These are phyloP conservation scores for Botryotinia globosa DNA, from an alignment of 2,329 filamentous ascomycete genomes.

Conservation along the genomic window DNA sequence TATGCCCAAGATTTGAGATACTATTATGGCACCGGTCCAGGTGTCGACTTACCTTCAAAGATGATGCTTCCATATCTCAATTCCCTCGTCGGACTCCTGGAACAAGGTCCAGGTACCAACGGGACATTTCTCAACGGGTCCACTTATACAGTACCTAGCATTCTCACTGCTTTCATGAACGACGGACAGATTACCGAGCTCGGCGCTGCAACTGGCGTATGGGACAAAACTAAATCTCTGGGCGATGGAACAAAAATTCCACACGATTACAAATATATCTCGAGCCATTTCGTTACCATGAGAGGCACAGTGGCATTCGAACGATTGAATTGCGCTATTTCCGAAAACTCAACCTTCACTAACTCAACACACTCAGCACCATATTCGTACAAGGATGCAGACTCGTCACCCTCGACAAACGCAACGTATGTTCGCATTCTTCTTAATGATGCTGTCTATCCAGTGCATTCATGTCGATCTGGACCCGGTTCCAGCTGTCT, in stretches of 20 bases:
- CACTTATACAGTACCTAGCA: conserved; percentile 50
- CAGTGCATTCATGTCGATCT: background rate
- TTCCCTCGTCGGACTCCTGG: conserved; percentile 51
- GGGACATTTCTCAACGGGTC: conserved; percentile 48
- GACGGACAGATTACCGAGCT: conserved; percentile 65
- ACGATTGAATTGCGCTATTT: background rate
- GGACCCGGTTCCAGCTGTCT: conserved; percentile 10
- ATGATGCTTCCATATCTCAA: conserved; percentile 62
- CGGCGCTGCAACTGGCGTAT: conserved; percentile 57
- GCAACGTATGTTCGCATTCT: conserved; percentile 12
- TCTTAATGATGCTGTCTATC: conserved; percentile 7
- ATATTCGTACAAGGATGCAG: background rate
- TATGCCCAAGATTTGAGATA: conserved; percentile 68
- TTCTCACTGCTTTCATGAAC: conserved; percentile 62
- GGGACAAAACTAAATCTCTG: conserved; percentile 43
- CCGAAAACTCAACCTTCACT: background rate
- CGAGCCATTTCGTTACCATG: conserved; percentile 59
- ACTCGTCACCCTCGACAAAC: background rate
- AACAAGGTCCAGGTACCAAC: conserved; percentile 48
- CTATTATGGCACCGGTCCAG: conserved; percentile 62
- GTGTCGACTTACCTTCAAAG: conserved; percentile 50
- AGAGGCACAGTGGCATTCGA: conserved; percentile 62
- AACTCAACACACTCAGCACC: background rate
- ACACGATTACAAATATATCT: conserved; percentile 50
- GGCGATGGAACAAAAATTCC: conserved; percentile 45